Evolutionary conservation across 1,284 basidiomycete genomes (phyloP).

Genomic region (Ustilago crameri): DNA sequence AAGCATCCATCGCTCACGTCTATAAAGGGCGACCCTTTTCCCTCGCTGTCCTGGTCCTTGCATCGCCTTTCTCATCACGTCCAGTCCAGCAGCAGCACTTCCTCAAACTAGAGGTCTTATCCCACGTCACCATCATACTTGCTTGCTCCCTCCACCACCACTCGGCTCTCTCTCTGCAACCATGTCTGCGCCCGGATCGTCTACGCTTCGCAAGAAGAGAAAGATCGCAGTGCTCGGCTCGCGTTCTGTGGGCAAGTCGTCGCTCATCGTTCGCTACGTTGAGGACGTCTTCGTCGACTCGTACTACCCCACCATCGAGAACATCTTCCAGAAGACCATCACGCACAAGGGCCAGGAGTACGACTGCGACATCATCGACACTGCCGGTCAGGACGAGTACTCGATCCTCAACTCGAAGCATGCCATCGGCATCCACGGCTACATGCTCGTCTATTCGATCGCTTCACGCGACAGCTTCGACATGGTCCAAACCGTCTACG

Average conservation of each 20-base stretch:
- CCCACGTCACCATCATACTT: too few relatives aligned
- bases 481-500: slow-evolving; percentile 93
- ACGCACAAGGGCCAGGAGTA: slow-evolving; percentile 85
- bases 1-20: not conserved
- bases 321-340: slow-evolving; percentile 85
- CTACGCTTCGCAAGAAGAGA: slow-evolving; percentile 62
- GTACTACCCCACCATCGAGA: slow-evolving; percentile 96
- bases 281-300: slow-evolving; percentile 74
- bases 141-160: too few relatives aligned
- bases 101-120: too few relatives aligned
- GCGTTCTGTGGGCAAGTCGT: slow-evolving; percentile 74
- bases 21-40: too few relatives aligned
- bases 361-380: slow-evolving; percentile 97
- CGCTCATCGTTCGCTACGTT: slow-evolving; percentile 71
- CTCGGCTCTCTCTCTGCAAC: slow-evolving; percentile 1
- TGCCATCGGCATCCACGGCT: slow-evolving; percentile 84
- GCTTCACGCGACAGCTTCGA: slow-evolving; percentile 91
- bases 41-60: not conserved
- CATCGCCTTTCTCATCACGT: not conserved
- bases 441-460: slow-evolving; percentile 93
- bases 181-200: slow-evolving; percentile 48
- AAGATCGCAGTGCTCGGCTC: slow-evolving; percentile 68
- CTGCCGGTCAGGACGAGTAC: slow-evolving; percentile 93
- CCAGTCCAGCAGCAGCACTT: not conserved
- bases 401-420: slow-evolving; percentile 83